A percentile compares a stretch with the other conserved stretches of the same genome.
Evolutionary conservation across 495 filamentous ascomycete species (phyloP).

Genomic region (Podospora conica): DNA sequence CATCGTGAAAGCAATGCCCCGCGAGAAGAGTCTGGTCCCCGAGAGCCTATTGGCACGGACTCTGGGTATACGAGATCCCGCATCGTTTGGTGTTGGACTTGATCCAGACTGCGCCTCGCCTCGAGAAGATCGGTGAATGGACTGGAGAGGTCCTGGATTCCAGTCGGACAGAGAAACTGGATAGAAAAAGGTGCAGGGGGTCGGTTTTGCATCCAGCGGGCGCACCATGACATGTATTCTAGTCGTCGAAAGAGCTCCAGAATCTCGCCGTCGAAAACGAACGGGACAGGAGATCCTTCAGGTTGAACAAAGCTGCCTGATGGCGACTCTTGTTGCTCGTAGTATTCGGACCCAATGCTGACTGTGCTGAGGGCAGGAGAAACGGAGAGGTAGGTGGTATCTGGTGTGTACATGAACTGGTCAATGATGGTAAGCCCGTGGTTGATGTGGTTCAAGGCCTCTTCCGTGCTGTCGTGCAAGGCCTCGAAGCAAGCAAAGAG

Average conservation of each 20-base stretch:
- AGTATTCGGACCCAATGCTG: background rate
- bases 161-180: background rate
- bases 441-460: slow-evolving; percentile 23
- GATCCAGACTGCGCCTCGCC: slow-evolving; percentile 18
- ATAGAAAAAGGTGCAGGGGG: background rate
- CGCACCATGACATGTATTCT: slow-evolving; percentile 19
- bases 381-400: background rate
- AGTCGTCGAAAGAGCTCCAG: slow-evolving; percentile 22
- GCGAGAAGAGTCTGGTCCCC: slow-evolving; percentile 3
- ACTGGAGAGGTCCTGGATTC: slow-evolving; percentile 5
- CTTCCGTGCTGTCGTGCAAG: slow-evolving; percentile 19
- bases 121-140: slow-evolving; percentile 15
- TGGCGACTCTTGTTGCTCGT: background rate
- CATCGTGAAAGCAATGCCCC: slow-evolving; percentile 7
- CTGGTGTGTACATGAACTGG: slow-evolving; percentile 13
- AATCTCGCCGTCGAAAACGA: slow-evolving; percentile 21
- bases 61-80: background rate
- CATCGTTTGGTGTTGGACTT: slow-evolving; percentile 17
- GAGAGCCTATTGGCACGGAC: background rate
- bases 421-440: slow-evolving; percentile 23
- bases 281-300: slow-evolving; percentile 3
- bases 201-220: slow-evolving; percentile 2
- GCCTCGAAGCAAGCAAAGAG: slow-evolving; percentile 27
- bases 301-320: background rate
- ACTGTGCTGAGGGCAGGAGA: background rate